These are phyloP conservation scores for Trametes gibbosa DNA, from an alignment of 768 basidiomycete species.

Conservation along the genomic window DNA sequence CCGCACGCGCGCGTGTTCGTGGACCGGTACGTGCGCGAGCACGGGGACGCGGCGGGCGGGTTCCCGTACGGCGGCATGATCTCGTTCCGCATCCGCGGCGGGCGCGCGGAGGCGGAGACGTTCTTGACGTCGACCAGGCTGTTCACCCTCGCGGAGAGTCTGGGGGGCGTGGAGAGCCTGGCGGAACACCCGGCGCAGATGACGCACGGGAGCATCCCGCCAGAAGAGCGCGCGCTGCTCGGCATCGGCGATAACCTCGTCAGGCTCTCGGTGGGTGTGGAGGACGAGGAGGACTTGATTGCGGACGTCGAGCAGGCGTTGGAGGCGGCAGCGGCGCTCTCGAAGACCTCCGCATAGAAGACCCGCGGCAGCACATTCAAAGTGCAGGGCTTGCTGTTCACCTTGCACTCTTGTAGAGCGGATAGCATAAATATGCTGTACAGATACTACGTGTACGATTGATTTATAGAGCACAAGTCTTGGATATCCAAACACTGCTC, in stretches of 20 bases:
- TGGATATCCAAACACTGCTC: no score
- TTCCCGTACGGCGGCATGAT: slow-evolving; percentile 94
- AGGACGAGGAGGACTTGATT: slow-evolving; percentile 82
- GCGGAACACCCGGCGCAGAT: slow-evolving; percentile 85
- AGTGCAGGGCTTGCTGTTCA: no score
- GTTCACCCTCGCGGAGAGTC: slow-evolving; percentile 81
- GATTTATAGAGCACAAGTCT: not conserved
- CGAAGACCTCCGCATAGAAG: not conserved
- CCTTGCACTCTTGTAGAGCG: no score
- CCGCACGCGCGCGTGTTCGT: slow-evolving; percentile 70
- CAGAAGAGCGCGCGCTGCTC: slow-evolving; percentile 58
- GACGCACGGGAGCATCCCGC: slow-evolving; percentile 82
- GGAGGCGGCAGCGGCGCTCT: slow-evolving; percentile 34
- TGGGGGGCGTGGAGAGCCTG: slow-evolving; percentile 91
- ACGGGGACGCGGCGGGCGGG: slow-evolving; percentile 41
- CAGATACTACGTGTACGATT: not conserved
- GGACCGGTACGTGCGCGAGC: slow-evolving; percentile 33
- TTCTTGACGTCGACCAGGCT: slow-evolving; percentile 67
- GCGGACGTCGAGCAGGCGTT: slow-evolving; percentile 69
- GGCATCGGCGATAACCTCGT: slow-evolving; percentile 81
- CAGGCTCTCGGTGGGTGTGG: slow-evolving; percentile 82
- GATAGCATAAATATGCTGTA: no score
- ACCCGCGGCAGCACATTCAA: not conserved
- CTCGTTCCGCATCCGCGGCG: slow-evolving; percentile 60
- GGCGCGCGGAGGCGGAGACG: slow-evolving; percentile 50